phyloP scores from a whole-genome alignment of 2,329 filamentous ascomycete species.

The Hawksworthiomyces lignivorus region DNA sequence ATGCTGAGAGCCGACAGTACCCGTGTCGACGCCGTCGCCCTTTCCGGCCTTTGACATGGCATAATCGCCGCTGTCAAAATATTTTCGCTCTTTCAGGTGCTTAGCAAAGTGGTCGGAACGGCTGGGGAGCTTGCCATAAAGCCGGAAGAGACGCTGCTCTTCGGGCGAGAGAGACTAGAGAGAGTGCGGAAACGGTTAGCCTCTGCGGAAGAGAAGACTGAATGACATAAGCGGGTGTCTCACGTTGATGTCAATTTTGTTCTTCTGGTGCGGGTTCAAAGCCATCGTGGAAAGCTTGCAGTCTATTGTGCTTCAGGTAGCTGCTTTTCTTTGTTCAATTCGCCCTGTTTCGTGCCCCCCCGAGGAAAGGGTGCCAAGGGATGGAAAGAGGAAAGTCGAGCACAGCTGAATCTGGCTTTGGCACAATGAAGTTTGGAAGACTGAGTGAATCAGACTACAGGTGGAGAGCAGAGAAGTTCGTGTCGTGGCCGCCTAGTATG shows the following conservation, averaged over 20 bases:
- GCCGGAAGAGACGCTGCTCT: constrained; percentile 91
- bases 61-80: constrained; percentile 95
- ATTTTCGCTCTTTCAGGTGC: constrained; percentile 98
- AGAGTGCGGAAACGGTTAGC: not conserved
- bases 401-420: too few species aligned
- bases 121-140: constrained; percentile 96
- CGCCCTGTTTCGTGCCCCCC: too few species aligned
- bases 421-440: too few species aligned
- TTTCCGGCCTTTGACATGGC: constrained; percentile 96
- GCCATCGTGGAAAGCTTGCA: constrained; percentile 7
- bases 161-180: constrained; percentile 79
- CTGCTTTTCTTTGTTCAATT: too few species aligned
- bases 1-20: constrained; percentile 88
- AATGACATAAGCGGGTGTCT: constrained; percentile 30
- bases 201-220: not conserved
- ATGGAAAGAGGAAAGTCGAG: not conserved
- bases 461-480: too few species aligned
- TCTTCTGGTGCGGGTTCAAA: constrained; percentile 94
- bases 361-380: too few species aligned
- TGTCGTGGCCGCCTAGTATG: too few species aligned
- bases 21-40: constrained; percentile 86
- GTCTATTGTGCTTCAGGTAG: too few species aligned
- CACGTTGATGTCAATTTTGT: constrained; percentile 95
- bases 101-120: constrained; percentile 96
- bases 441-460: too few species aligned